These are phyloP conservation scores for Pistacia atlantica DNA, from an alignment of 345 rosid genomes.

Conservation along the genomic window DNA sequence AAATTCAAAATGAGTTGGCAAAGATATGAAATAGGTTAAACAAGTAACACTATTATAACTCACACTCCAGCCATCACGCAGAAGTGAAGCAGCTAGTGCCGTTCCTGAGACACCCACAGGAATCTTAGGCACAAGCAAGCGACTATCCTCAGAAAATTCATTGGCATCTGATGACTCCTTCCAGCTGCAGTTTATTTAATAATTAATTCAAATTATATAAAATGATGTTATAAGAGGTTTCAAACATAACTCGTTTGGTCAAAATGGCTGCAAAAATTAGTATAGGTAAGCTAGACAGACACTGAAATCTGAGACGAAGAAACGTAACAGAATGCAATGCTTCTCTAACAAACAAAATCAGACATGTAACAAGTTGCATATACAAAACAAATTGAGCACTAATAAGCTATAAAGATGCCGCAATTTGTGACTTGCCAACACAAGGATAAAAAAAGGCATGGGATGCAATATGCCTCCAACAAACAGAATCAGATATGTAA, in stretches of 20 bases:
- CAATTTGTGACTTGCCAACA: background rate
- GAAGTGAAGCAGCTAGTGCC: constrained; percentile 89
- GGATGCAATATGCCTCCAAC: background rate
- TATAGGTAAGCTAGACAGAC: background rate
- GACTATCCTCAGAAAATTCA: constrained; percentile 50
- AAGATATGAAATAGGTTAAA: constrained; percentile 12
- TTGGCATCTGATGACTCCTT: constrained; percentile 36
- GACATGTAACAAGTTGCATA: constrained; percentile 1
- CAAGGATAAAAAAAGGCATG: background rate
- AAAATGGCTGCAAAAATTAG: background rate
- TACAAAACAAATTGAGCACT: background rate
- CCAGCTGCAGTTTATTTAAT: constrained; percentile 34
- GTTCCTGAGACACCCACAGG: constrained; percentile 96
- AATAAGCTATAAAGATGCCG: no score
- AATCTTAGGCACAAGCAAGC: constrained; percentile 58
- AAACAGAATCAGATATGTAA: background rate
- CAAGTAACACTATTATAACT: constrained; percentile 33
- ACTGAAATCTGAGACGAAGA: background rate
- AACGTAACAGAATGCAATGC: background rate
- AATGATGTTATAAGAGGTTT: background rate
- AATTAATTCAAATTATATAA: background rate
- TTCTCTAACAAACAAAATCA: background rate
- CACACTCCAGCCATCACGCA: constrained; percentile 99
- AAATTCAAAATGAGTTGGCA: background rate
- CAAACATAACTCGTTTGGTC: background rate